Evolutionary conservation across 495 filamentous ascomycete genomes (phyloP).

Genomic region (Beverwykella pulmonaria): DNA sequence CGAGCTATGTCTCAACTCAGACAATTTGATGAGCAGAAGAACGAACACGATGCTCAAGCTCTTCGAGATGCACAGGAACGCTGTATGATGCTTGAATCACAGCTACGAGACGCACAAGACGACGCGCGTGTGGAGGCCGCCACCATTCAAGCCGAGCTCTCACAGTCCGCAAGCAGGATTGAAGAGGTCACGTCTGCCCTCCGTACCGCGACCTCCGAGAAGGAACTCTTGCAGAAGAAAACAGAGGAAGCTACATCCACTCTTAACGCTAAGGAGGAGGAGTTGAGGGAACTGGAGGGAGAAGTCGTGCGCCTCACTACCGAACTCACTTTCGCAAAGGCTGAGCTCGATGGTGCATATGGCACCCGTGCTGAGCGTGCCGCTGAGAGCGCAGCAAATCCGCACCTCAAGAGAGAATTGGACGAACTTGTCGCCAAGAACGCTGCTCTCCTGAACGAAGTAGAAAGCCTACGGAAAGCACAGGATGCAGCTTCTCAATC

Average conservation of each 20-base stretch:
- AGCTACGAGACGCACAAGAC: slow-evolving; percentile 31
- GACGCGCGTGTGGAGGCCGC: slow-evolving; percentile 36
- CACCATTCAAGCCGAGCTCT: slow-evolving; percentile 36
- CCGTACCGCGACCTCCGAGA: slow-evolving; percentile 19
- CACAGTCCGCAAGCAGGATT: slow-evolving; percentile 26
- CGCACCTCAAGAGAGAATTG: slow-evolving; percentile 43
- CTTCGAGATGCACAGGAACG: slow-evolving; percentile 27
- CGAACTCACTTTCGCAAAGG: slow-evolving; percentile 86
- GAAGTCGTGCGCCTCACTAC: slow-evolving; percentile 86
- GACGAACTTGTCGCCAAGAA: slow-evolving; percentile 63
- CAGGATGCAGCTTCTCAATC: slow-evolving; percentile 28
- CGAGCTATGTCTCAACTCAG: slow-evolving; percentile 32
- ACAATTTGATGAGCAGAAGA: slow-evolving; percentile 23
- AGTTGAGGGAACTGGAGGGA: slow-evolving; percentile 70
- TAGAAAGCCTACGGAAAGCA: slow-evolving; percentile 40
- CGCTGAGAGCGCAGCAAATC: slow-evolving; percentile 41
- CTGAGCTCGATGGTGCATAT: slow-evolving; percentile 93
- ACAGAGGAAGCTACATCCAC: slow-evolving; percentile 15
- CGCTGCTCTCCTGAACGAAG: slow-evolving; percentile 53
- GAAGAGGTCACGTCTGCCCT: slow-evolving; percentile 23
- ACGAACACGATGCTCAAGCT: slow-evolving; percentile 6
- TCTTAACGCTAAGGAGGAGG: slow-evolving; percentile 32
- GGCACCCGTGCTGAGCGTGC: slow-evolving; percentile 52
- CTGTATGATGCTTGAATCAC: slow-evolving; percentile 7
- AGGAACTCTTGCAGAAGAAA: slow-evolving; percentile 30